Evolutionary conservation across 2,329 filamentous ascomycete genomes (phyloP), one percentile per base, ranked within the genome.

Genomic region (Helminthosporium solani): DNA sequence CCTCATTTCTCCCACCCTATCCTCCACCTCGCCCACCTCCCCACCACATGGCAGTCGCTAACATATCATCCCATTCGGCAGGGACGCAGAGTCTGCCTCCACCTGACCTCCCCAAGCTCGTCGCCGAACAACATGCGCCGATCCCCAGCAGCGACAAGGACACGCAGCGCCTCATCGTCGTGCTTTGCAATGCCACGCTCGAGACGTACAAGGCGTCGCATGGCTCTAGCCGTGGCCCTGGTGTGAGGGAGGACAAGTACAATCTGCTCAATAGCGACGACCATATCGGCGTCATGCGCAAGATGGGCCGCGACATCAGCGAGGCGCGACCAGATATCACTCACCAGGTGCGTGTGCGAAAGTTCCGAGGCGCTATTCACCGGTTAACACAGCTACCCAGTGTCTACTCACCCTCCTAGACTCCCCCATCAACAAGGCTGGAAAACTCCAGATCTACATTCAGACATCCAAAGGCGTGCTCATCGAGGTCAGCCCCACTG

Each of bases 301-400:
- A 97, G 79, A 97, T 97, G 92, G 95, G 95, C 70, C 83, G 94
- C 61, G 94, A 99, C 70, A 97, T 99, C 57, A 96, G 91, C 70
- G 94, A 99, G 73, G 94, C 94, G 50, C 85, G 94, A 60, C 94
- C 94, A 35, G 94, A 99, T 73, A 99, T 99, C 65, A 96, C 94
- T 36, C 94, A 99, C 71, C 94, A 97, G 89, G 92, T 96, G 77
- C 66, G 82, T 71, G 19, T 27, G 20, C 20, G 7, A 33, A 12
- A 7, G 8, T 30, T 7, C 16, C 12, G 3, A 12, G 3, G 7
- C 14, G 51, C 33, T 43, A 44, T 50, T 42, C 45, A 30, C 44
- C 41, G 47, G 47, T 55, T 67, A 59, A 67, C 56, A 40, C 49
- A 38, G 43, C 38, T 42, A 42, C 45, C 31, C 73, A 99, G 94